Percentiles rank a stretch among this genome's conserved stretches.
Conservation (phyloP, 257 asterid species). For the Nyctanthes arbortristis region DNA sequence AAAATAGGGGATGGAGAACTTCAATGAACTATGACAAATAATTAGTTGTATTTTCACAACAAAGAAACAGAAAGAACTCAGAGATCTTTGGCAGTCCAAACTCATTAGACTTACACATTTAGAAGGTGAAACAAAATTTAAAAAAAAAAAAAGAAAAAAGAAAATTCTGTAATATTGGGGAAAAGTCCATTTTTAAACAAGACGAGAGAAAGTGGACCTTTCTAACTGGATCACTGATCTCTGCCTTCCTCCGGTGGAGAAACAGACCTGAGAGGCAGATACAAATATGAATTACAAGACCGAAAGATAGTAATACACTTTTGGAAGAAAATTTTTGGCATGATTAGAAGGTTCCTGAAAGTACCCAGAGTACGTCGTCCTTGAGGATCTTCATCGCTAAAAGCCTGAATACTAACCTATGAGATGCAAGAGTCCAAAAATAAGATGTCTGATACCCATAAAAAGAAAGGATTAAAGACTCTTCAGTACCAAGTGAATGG, state of each 20-base stretch:
- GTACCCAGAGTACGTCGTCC: constrained; percentile 98
- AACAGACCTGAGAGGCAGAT: constrained; percentile 68
- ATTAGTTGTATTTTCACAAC: background rate
- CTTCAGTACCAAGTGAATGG: background rate
- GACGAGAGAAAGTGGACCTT: constrained; percentile 48
- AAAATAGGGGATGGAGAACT: constrained; percentile 18
- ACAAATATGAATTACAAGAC: constrained; percentile 12
- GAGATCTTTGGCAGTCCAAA: background rate
- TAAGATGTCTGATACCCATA: constrained; percentile 15
- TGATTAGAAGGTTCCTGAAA: constrained; percentile 6
- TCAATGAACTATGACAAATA: background rate
- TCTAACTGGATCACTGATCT: constrained; percentile 67
- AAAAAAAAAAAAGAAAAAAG: background rate
- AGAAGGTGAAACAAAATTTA: background rate
- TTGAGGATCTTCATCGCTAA: constrained; percentile 94
- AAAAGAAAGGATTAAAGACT: constrained; percentile 14
- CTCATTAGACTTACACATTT: background rate
- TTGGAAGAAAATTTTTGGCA: constrained; percentile 13
- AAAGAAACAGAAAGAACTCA: background rate
- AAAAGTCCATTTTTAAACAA: background rate
- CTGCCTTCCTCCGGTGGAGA: constrained; percentile 97
- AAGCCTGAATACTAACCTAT: constrained; percentile 95
- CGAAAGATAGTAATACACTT: background rate
- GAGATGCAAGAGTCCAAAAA: constrained; percentile 33
- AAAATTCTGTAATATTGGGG: background rate